A percentile compares a stretch with the other conserved stretches of the same genome.
Evolutionary conservation across 768 basidiomycete genomes (phyloP).

Genomic region (Boletus subcaerulescens): DNA sequence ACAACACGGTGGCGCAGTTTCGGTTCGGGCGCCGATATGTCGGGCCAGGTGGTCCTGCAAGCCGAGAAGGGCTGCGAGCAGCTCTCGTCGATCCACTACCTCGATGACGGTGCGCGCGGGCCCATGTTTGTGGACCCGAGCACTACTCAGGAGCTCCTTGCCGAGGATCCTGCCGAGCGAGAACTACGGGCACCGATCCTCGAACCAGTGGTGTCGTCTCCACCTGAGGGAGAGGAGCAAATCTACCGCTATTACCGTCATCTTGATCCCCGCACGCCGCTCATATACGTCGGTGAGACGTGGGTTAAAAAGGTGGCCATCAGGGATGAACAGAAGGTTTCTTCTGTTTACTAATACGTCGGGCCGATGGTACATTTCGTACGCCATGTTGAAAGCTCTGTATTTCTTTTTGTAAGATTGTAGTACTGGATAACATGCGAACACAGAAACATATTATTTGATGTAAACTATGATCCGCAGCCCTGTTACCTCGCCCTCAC

Average conservation of each 20-base stretch:
- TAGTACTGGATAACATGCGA: background rate
- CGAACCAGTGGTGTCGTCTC: constrained; percentile 1
- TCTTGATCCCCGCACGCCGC: rapidly evolving
- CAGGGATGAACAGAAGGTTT: background rate
- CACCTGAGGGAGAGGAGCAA: constrained; percentile 16
- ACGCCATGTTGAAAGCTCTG: too few species aligned
- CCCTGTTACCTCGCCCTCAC: too few species aligned
- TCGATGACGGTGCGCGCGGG: constrained; percentile 14
- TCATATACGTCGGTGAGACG: constrained; percentile 22
- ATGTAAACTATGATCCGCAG: too few species aligned
- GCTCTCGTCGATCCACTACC: constrained; percentile 13
- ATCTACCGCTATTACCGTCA: constrained; percentile 6
- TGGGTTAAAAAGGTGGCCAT: constrained; percentile 15
- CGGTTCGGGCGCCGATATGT: background rate
- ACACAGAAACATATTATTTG: too few species aligned
- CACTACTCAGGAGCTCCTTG: background rate
- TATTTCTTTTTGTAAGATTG: too few species aligned
- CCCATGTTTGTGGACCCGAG: constrained; percentile 17
- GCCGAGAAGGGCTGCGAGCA: background rate
- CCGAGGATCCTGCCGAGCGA: constrained; percentile 3
- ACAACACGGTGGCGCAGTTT: background rate
- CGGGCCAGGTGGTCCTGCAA: constrained; percentile 5
- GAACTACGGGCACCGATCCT: constrained; percentile 4
- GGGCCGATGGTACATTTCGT: too few species aligned
- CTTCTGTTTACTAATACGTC: background rate